phyloP scores from a whole-genome alignment of 225 moss, liverwort and hornwort species.

The Polytrichum formosum region DNA sequence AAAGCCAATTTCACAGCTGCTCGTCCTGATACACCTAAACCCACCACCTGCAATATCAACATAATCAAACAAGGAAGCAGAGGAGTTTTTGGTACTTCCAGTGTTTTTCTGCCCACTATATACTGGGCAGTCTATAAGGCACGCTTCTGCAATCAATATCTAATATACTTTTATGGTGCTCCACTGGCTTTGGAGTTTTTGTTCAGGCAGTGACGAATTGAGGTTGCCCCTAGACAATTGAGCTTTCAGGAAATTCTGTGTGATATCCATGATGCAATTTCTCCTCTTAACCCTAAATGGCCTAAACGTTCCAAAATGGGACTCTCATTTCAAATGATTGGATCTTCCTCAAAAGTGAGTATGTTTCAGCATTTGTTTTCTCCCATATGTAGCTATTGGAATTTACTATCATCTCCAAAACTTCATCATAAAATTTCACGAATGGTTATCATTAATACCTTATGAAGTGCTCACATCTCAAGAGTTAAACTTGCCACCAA shows the following conservation, averaged over 20 bases:
- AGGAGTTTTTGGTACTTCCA: not conserved
- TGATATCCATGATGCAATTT: not conserved
- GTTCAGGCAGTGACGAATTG: not conserved
- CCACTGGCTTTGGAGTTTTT: not conserved
- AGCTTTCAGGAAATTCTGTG: not conserved
- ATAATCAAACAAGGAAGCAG: not conserved
- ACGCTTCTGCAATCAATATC: not conserved
- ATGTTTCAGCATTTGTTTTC: not conserved
- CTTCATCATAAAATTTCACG: too few species aligned
- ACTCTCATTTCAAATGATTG: too few species aligned
- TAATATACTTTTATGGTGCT: not conserved
- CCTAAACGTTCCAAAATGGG: too few species aligned
- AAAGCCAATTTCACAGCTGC: conserved; percentile 89
- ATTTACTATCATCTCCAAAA: too few species aligned
- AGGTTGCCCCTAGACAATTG: not conserved
- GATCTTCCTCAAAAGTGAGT: not conserved
- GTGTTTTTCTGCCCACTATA: too few species aligned
- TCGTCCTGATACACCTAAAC: conserved; percentile 86
- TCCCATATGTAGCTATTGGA: too few species aligned
- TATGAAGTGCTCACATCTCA: not conserved
- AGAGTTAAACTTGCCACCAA: too few species aligned
- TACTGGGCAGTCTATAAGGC: too few species aligned
- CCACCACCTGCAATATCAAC: conserved; percentile 63
- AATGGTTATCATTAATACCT: too few species aligned
- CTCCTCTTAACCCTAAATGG: not conserved